phyloP scores from a whole-genome alignment of 176 grass and related monocot species.

The Paspalum notatum region DNA sequence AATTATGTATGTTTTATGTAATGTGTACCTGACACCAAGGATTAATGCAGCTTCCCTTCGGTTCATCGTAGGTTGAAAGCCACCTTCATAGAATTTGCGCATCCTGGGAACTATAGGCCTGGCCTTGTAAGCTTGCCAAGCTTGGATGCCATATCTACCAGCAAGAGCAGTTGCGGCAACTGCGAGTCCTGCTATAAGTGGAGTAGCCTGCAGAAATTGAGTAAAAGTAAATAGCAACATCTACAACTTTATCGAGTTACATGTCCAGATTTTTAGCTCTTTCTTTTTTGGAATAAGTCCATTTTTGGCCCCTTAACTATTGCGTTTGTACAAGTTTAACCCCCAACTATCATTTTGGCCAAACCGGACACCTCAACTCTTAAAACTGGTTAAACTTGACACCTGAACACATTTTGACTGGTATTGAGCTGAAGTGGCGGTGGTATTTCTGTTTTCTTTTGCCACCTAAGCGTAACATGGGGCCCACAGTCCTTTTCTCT shows the following conservation, averaged over 20 bases:
- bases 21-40: conserved; percentile 73
- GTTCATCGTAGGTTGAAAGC: conserved; percentile 82
- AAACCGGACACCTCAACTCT: too few relatives aligned
- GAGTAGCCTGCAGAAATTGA: conserved; percentile 53
- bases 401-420: too few relatives aligned
- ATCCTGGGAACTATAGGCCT: conserved; percentile 79
- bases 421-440: too few relatives aligned
- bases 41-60: conserved; percentile 83
- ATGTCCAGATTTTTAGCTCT: conserved; percentile 16
- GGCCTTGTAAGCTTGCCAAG: conserved; percentile 85
- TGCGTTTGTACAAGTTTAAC: too few relatives aligned
- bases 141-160: conserved; percentile 73
- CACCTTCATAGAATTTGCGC: conserved; percentile 97
- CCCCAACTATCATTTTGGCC: too few relatives aligned
- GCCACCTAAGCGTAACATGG: too few relatives aligned
- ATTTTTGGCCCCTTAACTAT: too few relatives aligned
- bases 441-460: too few relatives aligned
- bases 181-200: conserved; percentile 81
- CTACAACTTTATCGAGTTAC: neutral
- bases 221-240: conserved; percentile 24
- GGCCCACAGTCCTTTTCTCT: too few relatives aligned
- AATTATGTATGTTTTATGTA: neutral
- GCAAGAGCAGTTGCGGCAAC: conserved; percentile 80
- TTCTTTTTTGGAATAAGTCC: too few relatives aligned
- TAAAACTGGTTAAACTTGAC: too few relatives aligned